Percentiles rank a stretch among this genome's conserved stretches.
phyloP scores from a whole-genome alignment of 805 yeast genomes.

The Suhomyces xylopsoci region DNA sequence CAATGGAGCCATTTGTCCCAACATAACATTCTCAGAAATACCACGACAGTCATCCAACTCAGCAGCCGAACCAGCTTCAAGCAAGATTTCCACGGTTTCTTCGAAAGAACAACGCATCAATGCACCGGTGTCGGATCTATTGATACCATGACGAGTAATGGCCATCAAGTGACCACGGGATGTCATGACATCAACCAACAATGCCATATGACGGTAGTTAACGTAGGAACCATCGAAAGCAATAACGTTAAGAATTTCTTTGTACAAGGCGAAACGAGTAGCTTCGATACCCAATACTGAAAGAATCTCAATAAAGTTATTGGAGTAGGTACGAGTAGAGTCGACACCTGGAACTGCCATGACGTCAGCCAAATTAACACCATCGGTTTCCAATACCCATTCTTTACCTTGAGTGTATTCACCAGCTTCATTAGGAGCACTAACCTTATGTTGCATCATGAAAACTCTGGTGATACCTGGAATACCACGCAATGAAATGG shows the following conservation, averaged over 20 bases:
- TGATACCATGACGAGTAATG: slow-evolving; percentile 98
- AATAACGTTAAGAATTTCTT: slow-evolving; percentile 93
- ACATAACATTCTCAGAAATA: slow-evolving; percentile 94
- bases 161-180: slow-evolving; percentile 98
- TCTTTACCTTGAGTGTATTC: slow-evolving; percentile 87
- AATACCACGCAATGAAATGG: slow-evolving; percentile 93
- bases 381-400: slow-evolving; percentile 99
- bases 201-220: slow-evolving; percentile 96
- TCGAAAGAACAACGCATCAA: slow-evolving; percentile 99
- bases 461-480: slow-evolving; percentile 87
- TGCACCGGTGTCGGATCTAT: slow-evolving; percentile 98
- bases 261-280: slow-evolving; percentile 89
- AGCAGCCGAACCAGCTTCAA: slow-evolving; percentile 98
- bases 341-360: slow-evolving; percentile 96
- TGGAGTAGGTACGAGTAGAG: slow-evolving; percentile 84
- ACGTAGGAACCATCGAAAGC: slow-evolving; percentile 99
- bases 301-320: slow-evolving; percentile 92
- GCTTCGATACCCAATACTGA: slow-evolving; percentile 98
- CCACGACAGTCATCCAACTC: slow-evolving; percentile 98
- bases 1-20: slow-evolving; percentile 97
- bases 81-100: slow-evolving; percentile 95
- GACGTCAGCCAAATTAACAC: slow-evolving; percentile 92
- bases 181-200: slow-evolving; percentile 97
- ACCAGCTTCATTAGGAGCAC: slow-evolving; percentile 73
- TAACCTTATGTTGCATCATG: slow-evolving; percentile 82